These are phyloP conservation scores for Platismatia glauca DNA, from an alignment of 495 filamentous ascomycete genomes.

Conservation along the genomic window DNA sequence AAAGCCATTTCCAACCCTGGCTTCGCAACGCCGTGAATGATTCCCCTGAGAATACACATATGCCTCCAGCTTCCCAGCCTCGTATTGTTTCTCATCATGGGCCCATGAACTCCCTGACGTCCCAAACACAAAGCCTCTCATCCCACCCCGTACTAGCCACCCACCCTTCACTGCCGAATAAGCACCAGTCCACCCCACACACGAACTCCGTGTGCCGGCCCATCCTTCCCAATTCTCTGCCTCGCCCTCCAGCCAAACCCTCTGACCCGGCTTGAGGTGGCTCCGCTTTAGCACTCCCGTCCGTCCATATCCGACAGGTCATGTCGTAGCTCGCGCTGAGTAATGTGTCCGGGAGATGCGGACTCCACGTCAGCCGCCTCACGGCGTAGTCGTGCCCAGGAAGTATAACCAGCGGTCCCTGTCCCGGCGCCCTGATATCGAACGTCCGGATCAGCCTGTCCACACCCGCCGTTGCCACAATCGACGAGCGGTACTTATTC, in stretches of 20 bases:
- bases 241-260: constrained; percentile 33
- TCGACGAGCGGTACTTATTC: constrained; percentile 87
- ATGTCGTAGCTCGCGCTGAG: constrained; percentile 93
- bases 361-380: constrained; percentile 76
- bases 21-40: background rate
- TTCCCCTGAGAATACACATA: background rate
- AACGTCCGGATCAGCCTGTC: constrained; percentile 80
- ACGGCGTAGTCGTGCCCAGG: constrained; percentile 87
- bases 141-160: constrained; percentile 92
- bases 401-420: constrained; percentile 63
- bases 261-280: constrained; percentile 23
- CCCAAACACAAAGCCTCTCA: constrained; percentile 82
- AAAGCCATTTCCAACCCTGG: background rate
- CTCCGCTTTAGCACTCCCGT: constrained; percentile 52
- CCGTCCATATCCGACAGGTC: constrained; percentile 88
- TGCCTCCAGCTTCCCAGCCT: background rate
- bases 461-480: constrained; percentile 84
- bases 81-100: background rate
- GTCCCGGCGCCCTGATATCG: constrained; percentile 65
- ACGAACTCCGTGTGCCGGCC: constrained; percentile 89
- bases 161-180: constrained; percentile 94
- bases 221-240: constrained; percentile 77
- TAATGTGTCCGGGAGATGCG: constrained; percentile 77
- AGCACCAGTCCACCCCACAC: constrained; percentile 95
- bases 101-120: constrained; percentile 62